Conservation (phyloP, 257 asterid genomes). For the Solanum tacnaense region DNA sequence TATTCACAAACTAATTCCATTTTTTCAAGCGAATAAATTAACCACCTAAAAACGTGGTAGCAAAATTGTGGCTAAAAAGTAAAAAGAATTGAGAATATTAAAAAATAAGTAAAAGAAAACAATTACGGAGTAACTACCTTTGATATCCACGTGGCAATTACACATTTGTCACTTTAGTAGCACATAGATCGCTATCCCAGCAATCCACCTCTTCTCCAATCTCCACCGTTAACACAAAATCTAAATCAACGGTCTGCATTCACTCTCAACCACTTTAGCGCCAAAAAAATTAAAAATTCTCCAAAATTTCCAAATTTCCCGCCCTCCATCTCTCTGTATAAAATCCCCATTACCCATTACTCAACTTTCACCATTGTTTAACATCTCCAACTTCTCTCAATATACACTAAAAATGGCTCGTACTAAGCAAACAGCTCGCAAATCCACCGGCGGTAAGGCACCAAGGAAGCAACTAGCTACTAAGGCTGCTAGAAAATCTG, state of each 20-base stretch:
- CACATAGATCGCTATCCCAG: background rate
- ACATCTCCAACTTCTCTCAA: background rate
- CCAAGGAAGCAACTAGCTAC: background rate
- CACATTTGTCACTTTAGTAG: background rate
- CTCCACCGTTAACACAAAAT: background rate
- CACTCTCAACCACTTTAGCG: background rate
- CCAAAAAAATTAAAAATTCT: constrained; percentile 6
- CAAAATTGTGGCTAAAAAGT: background rate
- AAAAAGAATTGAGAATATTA: background rate
- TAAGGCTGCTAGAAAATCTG: constrained; percentile 2
- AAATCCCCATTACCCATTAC: background rate
- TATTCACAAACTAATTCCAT: background rate
- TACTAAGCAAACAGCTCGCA: constrained; percentile 65
- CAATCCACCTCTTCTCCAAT: background rate
- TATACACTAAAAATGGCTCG: constrained; percentile 34
- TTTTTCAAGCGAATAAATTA: background rate
- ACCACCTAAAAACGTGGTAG: background rate
- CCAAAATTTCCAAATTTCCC: constrained; percentile 8
- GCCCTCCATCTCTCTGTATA: constrained; percentile 10
- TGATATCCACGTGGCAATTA: background rate
- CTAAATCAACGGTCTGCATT: background rate
- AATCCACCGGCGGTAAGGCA: constrained; percentile 37
- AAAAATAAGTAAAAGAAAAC: no score
- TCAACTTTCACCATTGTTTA: background rate
- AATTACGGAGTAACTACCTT: background rate